Evolutionary conservation across 345 rosid species (phyloP).

Genomic region (Eucalyptus curtisii): DNA sequence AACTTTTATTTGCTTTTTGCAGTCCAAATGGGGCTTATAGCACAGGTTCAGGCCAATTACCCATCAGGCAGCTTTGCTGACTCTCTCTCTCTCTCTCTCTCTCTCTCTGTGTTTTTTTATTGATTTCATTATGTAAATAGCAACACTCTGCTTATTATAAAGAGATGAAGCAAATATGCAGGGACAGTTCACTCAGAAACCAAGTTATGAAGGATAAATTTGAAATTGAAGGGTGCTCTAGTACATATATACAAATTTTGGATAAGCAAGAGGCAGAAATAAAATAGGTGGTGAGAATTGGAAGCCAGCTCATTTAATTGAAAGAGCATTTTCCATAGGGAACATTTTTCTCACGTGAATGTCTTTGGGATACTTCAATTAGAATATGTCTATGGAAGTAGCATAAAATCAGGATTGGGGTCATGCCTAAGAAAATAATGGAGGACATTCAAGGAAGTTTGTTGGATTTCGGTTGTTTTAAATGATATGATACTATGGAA

Average conservation of each 20-base stretch:
- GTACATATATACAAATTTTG: neutral
- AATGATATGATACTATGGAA: neutral
- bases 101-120: no score
- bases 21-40: conserved; percentile 98
- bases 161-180: no score
- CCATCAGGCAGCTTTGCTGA: conserved; percentile 36
- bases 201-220: neutral
- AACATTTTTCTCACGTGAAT: neutral
- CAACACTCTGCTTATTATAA: no score
- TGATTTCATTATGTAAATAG: no score
- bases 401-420: neutral
- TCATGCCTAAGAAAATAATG: neutral
- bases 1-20: neutral
- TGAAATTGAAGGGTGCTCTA: neutral
- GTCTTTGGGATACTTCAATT: neutral
- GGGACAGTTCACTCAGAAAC: no score
- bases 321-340: neutral
- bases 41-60: conserved; percentile 89
- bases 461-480: neutral
- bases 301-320: neutral
- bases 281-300: neutral
- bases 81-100: no score
- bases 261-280: neutral
- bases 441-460: neutral
- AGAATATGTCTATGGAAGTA: neutral